Evolutionary conservation across 164 flowering plant species (phyloP).

Genomic region (Cinnamomum micranthum): DNA sequence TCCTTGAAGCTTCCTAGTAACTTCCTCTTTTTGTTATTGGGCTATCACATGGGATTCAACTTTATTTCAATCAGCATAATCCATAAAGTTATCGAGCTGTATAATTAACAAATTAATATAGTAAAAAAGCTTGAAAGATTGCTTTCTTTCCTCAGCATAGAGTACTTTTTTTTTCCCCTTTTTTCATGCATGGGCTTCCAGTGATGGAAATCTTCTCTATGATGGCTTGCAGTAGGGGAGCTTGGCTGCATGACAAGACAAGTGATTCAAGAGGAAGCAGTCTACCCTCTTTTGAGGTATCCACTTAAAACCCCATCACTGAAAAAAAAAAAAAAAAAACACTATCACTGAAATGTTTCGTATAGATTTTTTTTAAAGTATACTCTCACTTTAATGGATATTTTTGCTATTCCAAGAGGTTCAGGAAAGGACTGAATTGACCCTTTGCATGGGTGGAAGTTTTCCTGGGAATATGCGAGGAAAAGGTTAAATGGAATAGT

Average conservation of each 20-base stretch:
- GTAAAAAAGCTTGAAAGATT: conserved; percentile 29
- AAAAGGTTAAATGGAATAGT: not conserved
- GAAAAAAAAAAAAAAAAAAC: too few species aligned
- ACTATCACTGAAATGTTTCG: conserved; percentile 4
- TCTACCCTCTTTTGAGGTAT: conserved; percentile 63
- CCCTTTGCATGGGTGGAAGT: not conserved
- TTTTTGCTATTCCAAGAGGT: not conserved
- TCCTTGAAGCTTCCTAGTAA: conserved; percentile 38
- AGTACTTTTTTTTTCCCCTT: conserved; percentile 20
- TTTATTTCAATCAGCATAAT: conserved; percentile 39
- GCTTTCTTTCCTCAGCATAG: conserved; percentile 38
- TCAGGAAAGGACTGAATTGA: not conserved
- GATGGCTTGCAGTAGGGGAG: conserved; percentile 66
- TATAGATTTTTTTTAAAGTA: not conserved
- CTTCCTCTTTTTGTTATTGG: conserved; percentile 34
- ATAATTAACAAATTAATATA: conserved; percentile 15
- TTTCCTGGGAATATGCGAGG: not conserved
- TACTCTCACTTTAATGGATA: not conserved
- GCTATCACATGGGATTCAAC: conserved; percentile 46
- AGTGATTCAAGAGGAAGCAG: conserved; percentile 50
- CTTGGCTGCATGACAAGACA: conserved; percentile 74
- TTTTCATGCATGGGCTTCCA: conserved; percentile 57
- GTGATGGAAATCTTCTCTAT: conserved; percentile 48
- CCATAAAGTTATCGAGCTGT: conserved; percentile 16
- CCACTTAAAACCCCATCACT: conserved; percentile 5